These are phyloP conservation scores for Aspergillus chevalieri DNA, from an alignment of 2,329 filamentous ascomycete species.

Conservation along the genomic window DNA sequence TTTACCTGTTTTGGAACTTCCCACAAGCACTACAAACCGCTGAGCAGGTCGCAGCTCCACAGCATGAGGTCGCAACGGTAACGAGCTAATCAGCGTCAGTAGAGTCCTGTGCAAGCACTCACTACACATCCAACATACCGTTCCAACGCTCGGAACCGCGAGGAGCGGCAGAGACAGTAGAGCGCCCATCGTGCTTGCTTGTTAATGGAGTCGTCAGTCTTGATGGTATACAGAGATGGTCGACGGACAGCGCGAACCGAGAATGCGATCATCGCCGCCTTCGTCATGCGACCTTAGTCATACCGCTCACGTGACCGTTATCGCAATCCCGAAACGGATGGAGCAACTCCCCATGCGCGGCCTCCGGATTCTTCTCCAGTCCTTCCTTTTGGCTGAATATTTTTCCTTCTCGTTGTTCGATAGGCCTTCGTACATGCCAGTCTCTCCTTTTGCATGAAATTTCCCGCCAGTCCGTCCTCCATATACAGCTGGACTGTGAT, in stretches of 20 bases:
- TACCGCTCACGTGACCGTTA: not conserved
- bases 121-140: constrained; percentile 53
- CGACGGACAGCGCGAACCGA: not conserved
- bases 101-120: constrained; percentile 6
- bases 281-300: constrained; percentile 1
- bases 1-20: constrained; percentile 89
- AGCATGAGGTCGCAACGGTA: constrained; percentile 81
- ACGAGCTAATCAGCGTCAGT: constrained; percentile 51
- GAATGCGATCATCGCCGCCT: constrained; percentile 1
- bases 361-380: constrained; percentile 1
- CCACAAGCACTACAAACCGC: constrained; percentile 93
- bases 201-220: not conserved
- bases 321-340: not conserved
- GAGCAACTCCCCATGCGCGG: not conserved
- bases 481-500: not conserved
- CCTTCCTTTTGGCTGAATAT: not conserved
- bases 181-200: constrained; percentile 65
- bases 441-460: not conserved
- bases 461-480: not conserved
- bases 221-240: not conserved
- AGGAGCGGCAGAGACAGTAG: constrained; percentile 83
- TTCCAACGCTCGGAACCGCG: constrained; percentile 77
- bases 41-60: constrained; percentile 91
- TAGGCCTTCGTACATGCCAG: not conserved
- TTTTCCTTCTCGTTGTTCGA: not conserved